Conservation (phyloP, 345 rosid genomes). For the Gossypium turneri region DNA sequence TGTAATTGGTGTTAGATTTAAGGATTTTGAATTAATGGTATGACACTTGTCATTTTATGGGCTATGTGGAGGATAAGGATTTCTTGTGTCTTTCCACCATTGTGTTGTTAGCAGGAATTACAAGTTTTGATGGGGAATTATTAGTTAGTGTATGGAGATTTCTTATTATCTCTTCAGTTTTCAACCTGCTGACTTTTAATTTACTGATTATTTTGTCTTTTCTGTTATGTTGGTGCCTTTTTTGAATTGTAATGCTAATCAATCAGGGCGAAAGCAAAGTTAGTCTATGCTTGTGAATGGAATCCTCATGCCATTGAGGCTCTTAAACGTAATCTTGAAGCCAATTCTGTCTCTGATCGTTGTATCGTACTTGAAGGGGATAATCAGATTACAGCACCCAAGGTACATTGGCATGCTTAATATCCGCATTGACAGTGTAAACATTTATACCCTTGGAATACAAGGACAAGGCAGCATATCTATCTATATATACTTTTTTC, state of each 20-base stretch:
- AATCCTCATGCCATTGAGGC: conserved; percentile 88
- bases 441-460: neutral
- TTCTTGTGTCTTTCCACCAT: neutral
- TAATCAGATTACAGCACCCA: conserved; percentile 68
- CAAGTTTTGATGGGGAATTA: neutral
- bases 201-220: neutral
- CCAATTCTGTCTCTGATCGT: conserved; percentile 67
- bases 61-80: neutral
- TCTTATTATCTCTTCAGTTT: neutral
- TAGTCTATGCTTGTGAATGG: conserved; percentile 96
- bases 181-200: neutral
- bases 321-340: conserved; percentile 56
- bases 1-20: neutral
- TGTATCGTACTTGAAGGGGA: conserved; percentile 88
- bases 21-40: neutral
- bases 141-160: neutral
- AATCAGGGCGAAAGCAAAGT: conserved; percentile 76
- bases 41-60: neutral
- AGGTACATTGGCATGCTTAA: conserved; percentile 34
- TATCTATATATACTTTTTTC: too few species aligned
- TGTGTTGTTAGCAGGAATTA: neutral
- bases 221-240: conserved; percentile 13
- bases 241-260: conserved; percentile 7
- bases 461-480: neutral
- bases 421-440: neutral